Evolutionary conservation across 2,329 filamentous ascomycete genomes (phyloP).

Genomic region (Fusarium longipes): DNA sequence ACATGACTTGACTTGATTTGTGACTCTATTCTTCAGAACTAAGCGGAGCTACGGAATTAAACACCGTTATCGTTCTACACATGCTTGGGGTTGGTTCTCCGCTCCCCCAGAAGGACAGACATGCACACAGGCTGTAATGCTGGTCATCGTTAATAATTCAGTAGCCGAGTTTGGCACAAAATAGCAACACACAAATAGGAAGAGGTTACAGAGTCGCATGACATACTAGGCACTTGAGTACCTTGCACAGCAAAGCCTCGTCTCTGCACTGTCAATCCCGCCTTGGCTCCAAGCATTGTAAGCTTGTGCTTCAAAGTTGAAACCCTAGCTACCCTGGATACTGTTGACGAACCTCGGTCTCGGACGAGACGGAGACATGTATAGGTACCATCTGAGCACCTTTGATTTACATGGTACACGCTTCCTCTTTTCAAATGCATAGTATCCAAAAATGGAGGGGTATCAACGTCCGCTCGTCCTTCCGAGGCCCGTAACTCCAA

Average conservation of each 20-base stretch:
- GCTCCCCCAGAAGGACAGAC: conserved; percentile 17
- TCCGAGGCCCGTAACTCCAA: conserved; percentile 3
- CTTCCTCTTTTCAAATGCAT: conserved; percentile 17
- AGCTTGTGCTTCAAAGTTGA: neutral
- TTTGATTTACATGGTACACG: conserved; percentile 8
- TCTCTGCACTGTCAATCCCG: conserved; percentile 23
- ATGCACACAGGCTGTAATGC: conserved; percentile 35
- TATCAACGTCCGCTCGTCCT: conserved; percentile 25
- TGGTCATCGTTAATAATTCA: conserved; percentile 7
- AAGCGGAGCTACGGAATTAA: conserved; percentile 19
- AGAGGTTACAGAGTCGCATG: neutral
- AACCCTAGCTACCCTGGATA: conserved; percentile 19
- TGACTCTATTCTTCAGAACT: neutral
- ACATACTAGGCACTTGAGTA: conserved; percentile 25
- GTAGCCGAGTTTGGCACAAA: neutral
- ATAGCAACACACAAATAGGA: neutral
- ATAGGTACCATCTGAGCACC: conserved; percentile 19
- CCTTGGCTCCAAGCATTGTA: conserved; percentile 1
- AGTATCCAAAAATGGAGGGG: conserved; percentile 15
- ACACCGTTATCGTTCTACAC: neutral
- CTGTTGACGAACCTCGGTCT: conserved; percentile 30
- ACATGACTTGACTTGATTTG: neutral
- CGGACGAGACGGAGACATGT: conserved; percentile 3
- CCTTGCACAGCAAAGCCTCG: conserved; percentile 28
- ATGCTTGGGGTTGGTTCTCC: conserved; percentile 13